Percentiles rank a stretch among this genome's conserved stretches.
phyloP scores from a whole-genome alignment of 1,284 basidiomycete genomes.

The Naganishia cerealis region DNA sequence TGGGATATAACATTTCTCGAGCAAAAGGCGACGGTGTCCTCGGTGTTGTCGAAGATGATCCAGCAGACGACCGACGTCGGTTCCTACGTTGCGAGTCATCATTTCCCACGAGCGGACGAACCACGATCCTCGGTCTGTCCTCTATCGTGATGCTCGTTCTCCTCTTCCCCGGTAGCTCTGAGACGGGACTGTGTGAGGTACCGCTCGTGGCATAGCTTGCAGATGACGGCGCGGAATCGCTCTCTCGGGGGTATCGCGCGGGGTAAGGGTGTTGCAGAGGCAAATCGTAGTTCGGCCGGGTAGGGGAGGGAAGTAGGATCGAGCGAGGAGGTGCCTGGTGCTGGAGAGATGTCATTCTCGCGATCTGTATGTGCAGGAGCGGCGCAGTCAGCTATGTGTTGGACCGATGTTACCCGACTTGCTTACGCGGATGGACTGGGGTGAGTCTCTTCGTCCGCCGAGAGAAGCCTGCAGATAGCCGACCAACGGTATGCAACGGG shows the following conservation, averaged over 20 bases:
- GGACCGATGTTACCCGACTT: neutral
- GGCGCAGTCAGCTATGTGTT: neutral
- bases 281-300: neutral
- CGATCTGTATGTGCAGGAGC: neutral
- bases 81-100: constrained; percentile 5
- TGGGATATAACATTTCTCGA: neutral
- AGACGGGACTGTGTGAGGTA: neutral
- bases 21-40: neutral
- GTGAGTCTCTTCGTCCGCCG: too few species aligned
- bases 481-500: too few species aligned
- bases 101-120: constrained; percentile 10
- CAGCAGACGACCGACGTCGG: constrained; percentile 11
- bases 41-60: neutral
- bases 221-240: neutral
- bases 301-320: constrained; percentile 18
- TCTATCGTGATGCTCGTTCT: constrained; percentile 27
- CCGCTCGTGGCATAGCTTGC: neutral
- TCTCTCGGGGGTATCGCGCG: neutral
- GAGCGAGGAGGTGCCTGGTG: constrained; percentile 8
- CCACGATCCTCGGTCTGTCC: constrained; percentile 23
- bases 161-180: neutral
- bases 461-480: too few species aligned
- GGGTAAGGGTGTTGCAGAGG: constrained; percentile 1
- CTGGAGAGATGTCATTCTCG: constrained; percentile 8
- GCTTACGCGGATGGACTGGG: neutral